These are phyloP conservation scores for Corylus avellana DNA, from an alignment of 306 rosid genomes.

Conservation along the genomic window DNA sequence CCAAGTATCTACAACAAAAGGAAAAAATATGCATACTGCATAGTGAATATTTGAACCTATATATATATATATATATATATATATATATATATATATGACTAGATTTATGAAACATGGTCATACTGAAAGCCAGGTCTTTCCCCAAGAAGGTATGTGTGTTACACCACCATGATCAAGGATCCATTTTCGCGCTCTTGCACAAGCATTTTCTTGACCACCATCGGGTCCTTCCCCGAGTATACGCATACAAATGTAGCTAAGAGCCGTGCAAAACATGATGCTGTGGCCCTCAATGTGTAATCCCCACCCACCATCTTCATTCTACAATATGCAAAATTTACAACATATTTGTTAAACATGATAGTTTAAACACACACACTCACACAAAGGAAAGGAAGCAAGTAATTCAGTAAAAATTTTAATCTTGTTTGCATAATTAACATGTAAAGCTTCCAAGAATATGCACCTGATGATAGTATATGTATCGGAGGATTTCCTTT, in stretches of 20 bases:
- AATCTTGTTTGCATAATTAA: too few species aligned
- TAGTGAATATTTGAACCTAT: too few species aligned
- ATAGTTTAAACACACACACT: too few species aligned
- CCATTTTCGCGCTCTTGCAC: constrained; percentile 10
- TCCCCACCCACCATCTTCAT: constrained; percentile 27
- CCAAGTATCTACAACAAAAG: constrained; percentile 21
- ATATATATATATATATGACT: too few species aligned
- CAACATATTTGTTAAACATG: not conserved
- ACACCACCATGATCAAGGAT: constrained; percentile 25
- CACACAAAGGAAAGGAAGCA: too few species aligned
- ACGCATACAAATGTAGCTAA: constrained; percentile 20
- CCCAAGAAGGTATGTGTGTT: constrained; percentile 10
- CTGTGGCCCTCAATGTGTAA: not conserved
- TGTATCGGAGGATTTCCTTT: constrained; percentile 58
- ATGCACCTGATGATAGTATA: constrained; percentile 22
- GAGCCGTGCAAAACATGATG: constrained; percentile 10
- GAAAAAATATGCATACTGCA: not conserved
- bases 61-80: too few species aligned
- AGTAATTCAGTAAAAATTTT: too few species aligned
- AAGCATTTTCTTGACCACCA: not conserved
- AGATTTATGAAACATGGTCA: not conserved
- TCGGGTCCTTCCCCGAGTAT: constrained; percentile 7
- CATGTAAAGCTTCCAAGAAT: too few species aligned
- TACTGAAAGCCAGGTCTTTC: constrained; percentile 18
- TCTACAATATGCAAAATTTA: not conserved